Conservation (phyloP, 2,329 filamentous ascomycete species). For the Trichophyton schoenleinii region DNA sequence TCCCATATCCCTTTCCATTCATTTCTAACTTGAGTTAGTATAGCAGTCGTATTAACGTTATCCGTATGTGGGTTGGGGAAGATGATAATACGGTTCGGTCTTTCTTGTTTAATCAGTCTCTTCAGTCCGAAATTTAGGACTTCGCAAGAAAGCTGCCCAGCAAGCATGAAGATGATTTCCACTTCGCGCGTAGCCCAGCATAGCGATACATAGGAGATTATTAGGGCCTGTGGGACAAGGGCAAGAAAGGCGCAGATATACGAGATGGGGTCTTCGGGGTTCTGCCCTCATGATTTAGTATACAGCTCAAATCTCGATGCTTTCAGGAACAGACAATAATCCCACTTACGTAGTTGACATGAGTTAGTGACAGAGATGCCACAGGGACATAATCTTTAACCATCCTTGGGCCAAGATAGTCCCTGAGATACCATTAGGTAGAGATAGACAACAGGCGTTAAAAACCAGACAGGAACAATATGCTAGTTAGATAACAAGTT, state of each 20-base stretch:
- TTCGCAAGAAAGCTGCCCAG: conserved; percentile 83
- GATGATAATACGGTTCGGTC: conserved; percentile 56
- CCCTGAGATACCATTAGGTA: not conserved
- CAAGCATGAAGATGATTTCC: conserved; percentile 81
- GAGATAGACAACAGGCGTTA: not conserved
- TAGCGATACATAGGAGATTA: conserved; percentile 78
- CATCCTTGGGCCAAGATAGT: not conserved
- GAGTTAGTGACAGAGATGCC: conserved; percentile 83
- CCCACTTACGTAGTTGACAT: conserved; percentile 80
- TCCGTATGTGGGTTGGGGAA: not conserved
- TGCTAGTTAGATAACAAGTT: not conserved
- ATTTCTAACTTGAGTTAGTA: not conserved
- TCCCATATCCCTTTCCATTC: conserved; percentile 87
- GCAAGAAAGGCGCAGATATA: conserved; percentile 88
- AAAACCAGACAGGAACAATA: not conserved
- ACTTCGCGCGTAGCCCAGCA: conserved; percentile 84
- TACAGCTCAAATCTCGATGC: not conserved
- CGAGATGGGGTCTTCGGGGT: conserved; percentile 73
- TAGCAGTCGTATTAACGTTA: too few relatives aligned
- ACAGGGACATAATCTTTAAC: conserved; percentile 29
- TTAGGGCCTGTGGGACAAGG: conserved; percentile 81
- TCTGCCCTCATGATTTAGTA: conserved; percentile 39
- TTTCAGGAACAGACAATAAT: not conserved
- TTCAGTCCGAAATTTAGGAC: conserved; percentile 82
- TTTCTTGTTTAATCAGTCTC: conserved; percentile 80